Conservation (phyloP, 192 early-diverging fungal genomes). For the Podila clonocystis region DNA sequence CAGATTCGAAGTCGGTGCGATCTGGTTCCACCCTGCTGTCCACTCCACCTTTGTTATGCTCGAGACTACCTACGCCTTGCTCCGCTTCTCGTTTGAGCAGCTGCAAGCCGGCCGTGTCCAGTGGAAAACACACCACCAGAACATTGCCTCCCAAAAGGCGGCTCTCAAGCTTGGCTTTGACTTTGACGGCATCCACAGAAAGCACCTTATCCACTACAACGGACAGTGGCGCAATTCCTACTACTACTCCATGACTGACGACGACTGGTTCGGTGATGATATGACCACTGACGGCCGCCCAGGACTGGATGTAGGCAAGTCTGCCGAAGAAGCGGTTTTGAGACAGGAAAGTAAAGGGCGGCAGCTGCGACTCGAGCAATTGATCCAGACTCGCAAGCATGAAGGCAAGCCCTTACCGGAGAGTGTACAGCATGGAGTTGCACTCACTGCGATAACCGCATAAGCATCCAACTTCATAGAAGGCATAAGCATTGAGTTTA, state of each 20-base stretch:
- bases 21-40: constrained; percentile 46
- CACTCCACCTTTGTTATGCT: constrained; percentile 44
- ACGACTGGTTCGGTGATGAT: constrained; percentile 46
- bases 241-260: constrained; percentile 47
- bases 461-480: too few relatives aligned
- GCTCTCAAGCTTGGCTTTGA: constrained; percentile 50
- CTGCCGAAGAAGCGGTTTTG: not conserved
- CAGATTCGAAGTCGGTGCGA: constrained; percentile 19
- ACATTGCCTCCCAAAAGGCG: constrained; percentile 54
- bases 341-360: not conserved
- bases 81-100: constrained; percentile 33
- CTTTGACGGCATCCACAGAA: constrained; percentile 30
- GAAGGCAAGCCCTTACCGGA: constrained; percentile 22
- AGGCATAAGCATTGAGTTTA: too few relatives aligned
- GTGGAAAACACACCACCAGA: constrained; percentile 53
- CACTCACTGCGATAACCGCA: not conserved
- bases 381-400: constrained; percentile 9
- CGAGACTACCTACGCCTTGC: constrained; percentile 31
- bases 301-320: not conserved
- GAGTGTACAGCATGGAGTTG: constrained; percentile 6
- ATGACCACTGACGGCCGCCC: constrained; percentile 6
- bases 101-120: constrained; percentile 42
- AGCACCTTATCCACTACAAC: constrained; percentile 47
- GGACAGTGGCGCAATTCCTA: constrained; percentile 36
- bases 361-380: constrained; percentile 15